Conservation (phyloP, 2,329 filamentous ascomycete species). For the Herpotrichia juniperi region DNA sequence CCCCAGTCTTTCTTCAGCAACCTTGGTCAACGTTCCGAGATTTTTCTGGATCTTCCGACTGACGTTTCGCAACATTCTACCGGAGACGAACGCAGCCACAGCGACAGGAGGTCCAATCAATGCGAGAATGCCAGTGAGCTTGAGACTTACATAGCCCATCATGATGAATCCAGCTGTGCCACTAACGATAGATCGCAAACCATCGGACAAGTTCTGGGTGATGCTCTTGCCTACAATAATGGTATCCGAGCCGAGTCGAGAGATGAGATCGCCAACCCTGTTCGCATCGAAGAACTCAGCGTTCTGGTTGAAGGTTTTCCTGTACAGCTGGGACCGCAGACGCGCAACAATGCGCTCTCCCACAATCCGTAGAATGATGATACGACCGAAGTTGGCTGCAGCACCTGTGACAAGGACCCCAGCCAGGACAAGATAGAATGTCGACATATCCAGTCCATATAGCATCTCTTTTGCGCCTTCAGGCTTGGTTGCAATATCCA, state of each 20-base stretch:
- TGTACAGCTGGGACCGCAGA: constrained; percentile 86
- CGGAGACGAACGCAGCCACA: constrained; percentile 89
- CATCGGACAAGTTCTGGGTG: constrained; percentile 96
- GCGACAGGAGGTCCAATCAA: constrained; percentile 91
- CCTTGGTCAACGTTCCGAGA: constrained; percentile 89
- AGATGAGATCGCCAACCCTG: constrained; percentile 93
- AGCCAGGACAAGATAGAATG: constrained; percentile 85
- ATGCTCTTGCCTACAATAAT: constrained; percentile 99
- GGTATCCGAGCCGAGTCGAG: constrained; percentile 91
- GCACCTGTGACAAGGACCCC: constrained; percentile 80
- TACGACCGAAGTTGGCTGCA: constrained; percentile 88
- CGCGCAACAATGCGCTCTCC: constrained; percentile 93
- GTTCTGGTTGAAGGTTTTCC: constrained; percentile 93
- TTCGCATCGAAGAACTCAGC: constrained; percentile 99
- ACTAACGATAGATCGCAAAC: constrained; percentile 87
- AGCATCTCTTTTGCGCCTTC: constrained; percentile 68
- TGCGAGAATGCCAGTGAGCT: constrained; percentile 84
- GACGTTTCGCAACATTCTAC: constrained; percentile 83
- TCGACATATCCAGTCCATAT: constrained; percentile 82
- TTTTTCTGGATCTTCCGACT: constrained; percentile 95
- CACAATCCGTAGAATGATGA: constrained; percentile 90
- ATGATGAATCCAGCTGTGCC: constrained; percentile 86
- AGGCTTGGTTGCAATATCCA: constrained; percentile 85
- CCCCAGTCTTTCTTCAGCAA: constrained; percentile 95
- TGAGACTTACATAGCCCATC: constrained; percentile 95